Percentiles rank a stretch among this genome's conserved stretches.
Evolutionary conservation across 2,329 filamentous ascomycete genomes (phyloP).

Genomic region (Alternaria arbusti): DNA sequence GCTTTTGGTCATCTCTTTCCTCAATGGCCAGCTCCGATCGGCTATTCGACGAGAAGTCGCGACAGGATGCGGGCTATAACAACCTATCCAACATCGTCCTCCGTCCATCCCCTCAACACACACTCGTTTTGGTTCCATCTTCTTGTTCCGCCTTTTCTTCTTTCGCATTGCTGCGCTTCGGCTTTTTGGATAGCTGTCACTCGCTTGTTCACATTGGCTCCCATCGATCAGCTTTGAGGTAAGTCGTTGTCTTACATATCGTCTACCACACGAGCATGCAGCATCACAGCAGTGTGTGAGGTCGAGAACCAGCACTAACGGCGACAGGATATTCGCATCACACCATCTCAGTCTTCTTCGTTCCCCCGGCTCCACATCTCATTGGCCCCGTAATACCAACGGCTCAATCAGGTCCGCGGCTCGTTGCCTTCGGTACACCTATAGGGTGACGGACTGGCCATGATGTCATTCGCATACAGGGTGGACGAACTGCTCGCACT

Average conservation of each 20-base stretch:
- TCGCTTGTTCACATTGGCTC: conserved; percentile 39
- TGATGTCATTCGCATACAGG: conserved; percentile 48
- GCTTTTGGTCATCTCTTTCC: conserved; percentile 19
- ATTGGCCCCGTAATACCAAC: conserved; percentile 13
- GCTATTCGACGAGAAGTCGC: conserved; percentile 26
- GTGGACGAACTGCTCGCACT: conserved; percentile 51
- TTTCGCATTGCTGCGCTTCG: conserved; percentile 47
- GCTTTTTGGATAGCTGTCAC: conserved; percentile 49
- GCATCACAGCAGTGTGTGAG: background rate
- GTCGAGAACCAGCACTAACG: conserved; percentile 2
- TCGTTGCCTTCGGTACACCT: conserved; percentile 12
- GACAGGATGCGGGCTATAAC: conserved; percentile 31
- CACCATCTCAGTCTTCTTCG: conserved; percentile 42
- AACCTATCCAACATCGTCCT: conserved; percentile 12
- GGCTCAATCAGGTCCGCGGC: conserved; percentile 6
- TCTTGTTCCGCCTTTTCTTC: conserved; percentile 43
- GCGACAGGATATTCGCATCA: conserved; percentile 46
- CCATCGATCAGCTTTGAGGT: conserved; percentile 42
- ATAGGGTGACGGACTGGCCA: conserved; percentile 10
- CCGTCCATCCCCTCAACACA: conserved; percentile 27
- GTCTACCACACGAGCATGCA: background rate
- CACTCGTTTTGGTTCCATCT: conserved; percentile 49
- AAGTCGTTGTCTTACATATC: conserved; percentile 11
- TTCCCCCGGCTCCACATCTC: conserved; percentile 16
- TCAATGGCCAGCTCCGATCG: background rate